Percentiles rank a stretch among this genome's conserved stretches.
These are phyloP conservation scores for Hypoxylon sp. DNA, from an alignment of 2,329 filamentous ascomycete species.

Conservation along the genomic window DNA sequence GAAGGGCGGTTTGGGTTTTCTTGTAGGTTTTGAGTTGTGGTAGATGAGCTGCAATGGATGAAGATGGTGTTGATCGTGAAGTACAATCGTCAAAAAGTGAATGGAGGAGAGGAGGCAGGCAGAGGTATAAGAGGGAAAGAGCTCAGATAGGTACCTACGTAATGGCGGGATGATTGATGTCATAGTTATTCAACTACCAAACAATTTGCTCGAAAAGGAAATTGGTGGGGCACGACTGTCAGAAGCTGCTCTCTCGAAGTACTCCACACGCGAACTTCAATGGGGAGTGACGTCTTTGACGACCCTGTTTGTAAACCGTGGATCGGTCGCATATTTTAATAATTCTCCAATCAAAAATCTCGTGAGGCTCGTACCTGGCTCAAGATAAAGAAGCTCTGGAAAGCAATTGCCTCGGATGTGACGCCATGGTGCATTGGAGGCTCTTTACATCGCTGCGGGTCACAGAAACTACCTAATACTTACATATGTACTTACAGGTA, in stretches of 20 bases:
- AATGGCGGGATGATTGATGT: conserved; percentile 39
- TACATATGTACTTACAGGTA: too few species aligned
- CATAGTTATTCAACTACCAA: conserved; percentile 34
- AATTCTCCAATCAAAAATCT: conserved; percentile 6
- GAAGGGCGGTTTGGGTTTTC: background rate
- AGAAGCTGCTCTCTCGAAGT: conserved; percentile 2
- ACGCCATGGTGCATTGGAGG: conserved; percentile 28
- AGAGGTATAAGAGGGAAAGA: conserved; percentile 12
- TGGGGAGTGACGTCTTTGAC: conserved; percentile 38
- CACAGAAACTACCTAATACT: too few species aligned
- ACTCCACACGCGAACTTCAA: conserved; percentile 16
- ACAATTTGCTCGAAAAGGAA: conserved; percentile 28
- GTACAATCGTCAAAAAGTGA: background rate
- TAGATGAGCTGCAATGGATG: background rate
- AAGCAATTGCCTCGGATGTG: conserved; percentile 16
- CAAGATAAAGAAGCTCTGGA: background rate
- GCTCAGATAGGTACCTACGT: background rate
- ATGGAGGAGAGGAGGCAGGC: background rate
- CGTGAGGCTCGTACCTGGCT: background rate
- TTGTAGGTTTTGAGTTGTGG: background rate
- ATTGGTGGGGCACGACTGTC: conserved; percentile 11
- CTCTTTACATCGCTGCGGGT: conserved; percentile 3
- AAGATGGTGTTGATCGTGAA: background rate
- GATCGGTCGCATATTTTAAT: background rate
- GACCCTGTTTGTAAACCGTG: background rate